phyloP scores from a whole-genome alignment of 2,329 filamentous ascomycete species.

The Talaromyces verruculosus region DNA sequence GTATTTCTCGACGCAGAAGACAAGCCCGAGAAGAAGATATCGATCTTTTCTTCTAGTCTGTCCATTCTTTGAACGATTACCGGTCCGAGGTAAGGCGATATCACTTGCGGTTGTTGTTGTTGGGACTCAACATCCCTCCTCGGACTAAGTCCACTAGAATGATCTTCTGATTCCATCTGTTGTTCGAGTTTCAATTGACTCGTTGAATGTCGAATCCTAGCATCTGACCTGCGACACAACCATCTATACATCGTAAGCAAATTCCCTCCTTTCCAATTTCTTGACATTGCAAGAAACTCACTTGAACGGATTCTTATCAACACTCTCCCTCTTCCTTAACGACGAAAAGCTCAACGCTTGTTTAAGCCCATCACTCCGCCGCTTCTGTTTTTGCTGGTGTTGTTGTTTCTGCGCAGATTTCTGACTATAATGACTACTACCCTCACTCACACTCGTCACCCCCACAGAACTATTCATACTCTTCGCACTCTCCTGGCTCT shows the following conservation, averaged over 20 bases:
- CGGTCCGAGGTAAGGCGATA: background rate
- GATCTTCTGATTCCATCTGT: background rate
- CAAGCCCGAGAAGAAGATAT: background rate
- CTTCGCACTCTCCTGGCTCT: background rate
- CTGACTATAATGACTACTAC: constrained; percentile 5
- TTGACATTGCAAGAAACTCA: background rate
- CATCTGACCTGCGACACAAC: constrained; percentile 12
- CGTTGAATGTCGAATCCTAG: constrained; percentile 3
- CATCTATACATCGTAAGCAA: constrained; percentile 6
- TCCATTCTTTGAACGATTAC: constrained; percentile 7
- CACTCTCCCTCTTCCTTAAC: background rate
- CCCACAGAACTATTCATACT: constrained; percentile 6
- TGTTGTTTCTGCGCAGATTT: background rate
- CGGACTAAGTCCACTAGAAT: no score
- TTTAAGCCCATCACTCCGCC: background rate
- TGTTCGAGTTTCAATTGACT: background rate
- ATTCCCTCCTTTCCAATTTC: background rate
- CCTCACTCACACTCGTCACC: constrained; percentile 7
- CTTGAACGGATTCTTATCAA: constrained; percentile 16
- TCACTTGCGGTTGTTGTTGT: no score
- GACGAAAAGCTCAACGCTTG: background rate
- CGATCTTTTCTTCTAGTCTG: constrained; percentile 14
- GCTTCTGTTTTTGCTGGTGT: background rate
- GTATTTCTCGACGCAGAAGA: background rate
- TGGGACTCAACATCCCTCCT: no score